phyloP scores from a whole-genome alignment of 2,329 filamentous ascomycete species.

The Aspergillus sp. region DNA sequence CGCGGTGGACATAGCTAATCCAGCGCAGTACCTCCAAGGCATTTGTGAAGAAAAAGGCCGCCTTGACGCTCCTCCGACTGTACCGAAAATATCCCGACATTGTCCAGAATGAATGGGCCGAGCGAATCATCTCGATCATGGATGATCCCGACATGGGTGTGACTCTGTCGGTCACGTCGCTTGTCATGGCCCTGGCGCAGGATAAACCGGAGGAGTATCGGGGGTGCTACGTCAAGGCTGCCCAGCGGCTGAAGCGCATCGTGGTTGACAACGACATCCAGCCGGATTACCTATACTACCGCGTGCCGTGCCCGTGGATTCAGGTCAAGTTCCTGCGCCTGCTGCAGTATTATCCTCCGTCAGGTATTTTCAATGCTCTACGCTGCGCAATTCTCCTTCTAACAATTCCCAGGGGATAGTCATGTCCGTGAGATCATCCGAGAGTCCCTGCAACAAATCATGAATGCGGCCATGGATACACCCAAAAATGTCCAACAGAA shows the following conservation, averaged over 20 bases:
- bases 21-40: conserved; percentile 73
- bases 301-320: conserved; percentile 98
- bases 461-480: conserved; percentile 86
- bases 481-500: conserved; percentile 99
- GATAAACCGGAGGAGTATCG: conserved; percentile 94
- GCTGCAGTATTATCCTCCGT: conserved; percentile 93
- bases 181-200: conserved; percentile 91
- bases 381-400: background rate
- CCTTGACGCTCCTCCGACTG: conserved; percentile 83
- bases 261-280: conserved; percentile 87
- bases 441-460: conserved; percentile 83
- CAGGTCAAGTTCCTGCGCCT: conserved; percentile 91
- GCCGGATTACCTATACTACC: conserved; percentile 95
- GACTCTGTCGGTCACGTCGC: conserved; percentile 87
- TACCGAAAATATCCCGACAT: conserved; percentile 95
- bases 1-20: conserved; percentile 30
- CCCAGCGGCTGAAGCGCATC: conserved; percentile 82
- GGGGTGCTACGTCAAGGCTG: conserved; percentile 90
- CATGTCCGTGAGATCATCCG: conserved; percentile 89
- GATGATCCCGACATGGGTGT: conserved; percentile 94
- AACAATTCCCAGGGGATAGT: conserved; percentile 67
- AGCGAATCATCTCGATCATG: conserved; percentile 98
- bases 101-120: conserved; percentile 94
- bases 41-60: conserved; percentile 99
- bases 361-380: conserved; percentile 58